These are phyloP conservation scores for Flaveria linearis DNA, from an alignment of 129 eudicot genomes.

Conservation along the genomic window DNA sequence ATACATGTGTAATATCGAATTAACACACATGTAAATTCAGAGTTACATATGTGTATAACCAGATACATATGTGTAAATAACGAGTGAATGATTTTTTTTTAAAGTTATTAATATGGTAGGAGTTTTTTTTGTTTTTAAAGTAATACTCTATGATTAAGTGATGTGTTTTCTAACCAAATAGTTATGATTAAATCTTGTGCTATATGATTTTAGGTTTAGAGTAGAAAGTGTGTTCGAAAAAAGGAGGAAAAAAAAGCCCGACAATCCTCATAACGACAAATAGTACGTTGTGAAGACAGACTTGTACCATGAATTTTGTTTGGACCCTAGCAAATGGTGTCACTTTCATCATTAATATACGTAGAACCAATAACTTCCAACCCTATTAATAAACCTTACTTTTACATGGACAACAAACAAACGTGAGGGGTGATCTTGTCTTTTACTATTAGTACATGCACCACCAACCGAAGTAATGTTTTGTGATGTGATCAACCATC, in stretches of 20 bases:
- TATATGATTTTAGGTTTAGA: too few species aligned
- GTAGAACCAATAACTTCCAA: conserved; percentile 30
- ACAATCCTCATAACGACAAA: neutral
- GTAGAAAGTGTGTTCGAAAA: too few species aligned
- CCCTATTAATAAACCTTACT: conserved; percentile 6
- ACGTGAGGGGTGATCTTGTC: neutral
- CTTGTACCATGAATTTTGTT: conserved; percentile 7
- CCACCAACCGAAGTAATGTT: conserved; percentile 4
- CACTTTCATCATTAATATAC: conserved; percentile 18
- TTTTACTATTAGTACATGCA: conserved; percentile 3
- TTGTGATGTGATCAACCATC: conserved; percentile 14
- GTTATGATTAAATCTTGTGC: too few species aligned
- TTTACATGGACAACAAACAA: conserved; percentile 7
- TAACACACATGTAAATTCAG: too few species aligned
- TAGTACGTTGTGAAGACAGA: neutral
- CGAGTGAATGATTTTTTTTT: too few species aligned
- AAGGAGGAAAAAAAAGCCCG: neutral
- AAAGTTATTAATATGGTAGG: too few species aligned
- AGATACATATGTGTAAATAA: too few species aligned
- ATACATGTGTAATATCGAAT: too few species aligned
- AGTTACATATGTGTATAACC: too few species aligned
- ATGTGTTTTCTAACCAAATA: too few species aligned
- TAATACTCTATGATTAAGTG: too few species aligned
- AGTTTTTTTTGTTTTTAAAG: too few species aligned
- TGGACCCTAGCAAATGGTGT: conserved; percentile 23